phyloP scores from a whole-genome alignment of 768 basidiomycete genomes.

The Paxillus rubicundulus region DNA sequence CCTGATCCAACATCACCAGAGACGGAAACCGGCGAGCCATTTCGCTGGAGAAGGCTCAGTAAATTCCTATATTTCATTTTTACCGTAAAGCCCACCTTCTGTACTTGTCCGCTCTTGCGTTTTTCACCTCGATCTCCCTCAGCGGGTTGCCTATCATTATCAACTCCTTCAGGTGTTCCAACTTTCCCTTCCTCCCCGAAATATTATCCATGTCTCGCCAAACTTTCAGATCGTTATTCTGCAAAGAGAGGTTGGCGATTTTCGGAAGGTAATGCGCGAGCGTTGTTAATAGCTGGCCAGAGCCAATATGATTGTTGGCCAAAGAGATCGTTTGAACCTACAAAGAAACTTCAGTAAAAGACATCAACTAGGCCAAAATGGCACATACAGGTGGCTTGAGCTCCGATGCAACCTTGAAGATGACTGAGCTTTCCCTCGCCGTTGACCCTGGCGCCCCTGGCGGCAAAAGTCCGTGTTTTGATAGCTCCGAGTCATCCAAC shows the following conservation, averaged over 20 bases:
- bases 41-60: conserved; percentile 49
- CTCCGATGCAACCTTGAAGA: conserved; percentile 83
- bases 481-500: conserved; percentile 72
- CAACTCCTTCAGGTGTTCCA: conserved; percentile 66
- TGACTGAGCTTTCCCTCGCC: conserved; percentile 68
- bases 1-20: conserved; percentile 80
- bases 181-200: conserved; percentile 53
- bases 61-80: not conserved
- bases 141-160: conserved; percentile 77
- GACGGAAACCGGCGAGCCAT: conserved; percentile 78
- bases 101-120: conserved; percentile 60
- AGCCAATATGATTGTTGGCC: conserved; percentile 70
- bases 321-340: conserved; percentile 82
- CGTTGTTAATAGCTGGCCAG: conserved; percentile 55
- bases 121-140: conserved; percentile 55
- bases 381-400: conserved; percentile 67
- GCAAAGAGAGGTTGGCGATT: conserved; percentile 75
- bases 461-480: conserved; percentile 64
- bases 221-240: conserved; percentile 68
- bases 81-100: conserved; percentile 50
- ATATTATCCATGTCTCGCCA: conserved; percentile 72
- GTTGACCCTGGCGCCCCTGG: conserved; percentile 69
- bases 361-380: not conserved
- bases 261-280: conserved; percentile 75
- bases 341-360: not conserved